phyloP scores from a whole-genome alignment of 2,329 filamentous ascomycete genomes.

The Penicillium glabrum region DNA sequence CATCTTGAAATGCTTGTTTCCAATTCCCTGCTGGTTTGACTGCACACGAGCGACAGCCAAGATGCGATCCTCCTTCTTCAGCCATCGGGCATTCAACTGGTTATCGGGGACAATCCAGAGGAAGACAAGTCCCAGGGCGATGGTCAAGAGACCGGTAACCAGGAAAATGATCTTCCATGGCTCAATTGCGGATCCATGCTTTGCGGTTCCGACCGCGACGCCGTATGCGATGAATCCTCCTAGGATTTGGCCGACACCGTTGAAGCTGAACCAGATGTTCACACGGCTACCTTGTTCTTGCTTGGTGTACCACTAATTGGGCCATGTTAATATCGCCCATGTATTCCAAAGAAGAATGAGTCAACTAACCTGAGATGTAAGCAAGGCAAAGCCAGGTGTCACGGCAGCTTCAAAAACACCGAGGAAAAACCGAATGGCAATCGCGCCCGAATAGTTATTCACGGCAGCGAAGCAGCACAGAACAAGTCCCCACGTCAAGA shows the following conservation, averaged over 20 bases:
- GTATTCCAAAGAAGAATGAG: neutral
- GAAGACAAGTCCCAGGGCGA: slow-evolving; percentile 50
- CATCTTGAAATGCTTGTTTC: slow-evolving; percentile 67
- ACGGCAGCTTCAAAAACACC: slow-evolving; percentile 69
- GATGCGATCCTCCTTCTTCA: slow-evolving; percentile 65
- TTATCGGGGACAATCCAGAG: slow-evolving; percentile 58
- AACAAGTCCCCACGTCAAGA: slow-evolving; percentile 63
- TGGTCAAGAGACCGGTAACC: slow-evolving; percentile 54
- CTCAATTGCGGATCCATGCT: slow-evolving; percentile 57
- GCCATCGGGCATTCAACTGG: slow-evolving; percentile 60
- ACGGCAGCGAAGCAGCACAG: slow-evolving; percentile 64
- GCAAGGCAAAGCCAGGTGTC: slow-evolving; percentile 66
- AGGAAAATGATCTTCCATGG: slow-evolving; percentile 67
- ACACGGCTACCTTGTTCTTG: slow-evolving; percentile 64
- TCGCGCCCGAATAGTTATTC: slow-evolving; percentile 59
- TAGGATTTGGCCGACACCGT: slow-evolving; percentile 63
- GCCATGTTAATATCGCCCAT: neutral
- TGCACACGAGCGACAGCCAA: slow-evolving; percentile 71
- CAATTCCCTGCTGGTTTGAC: slow-evolving; percentile 73
- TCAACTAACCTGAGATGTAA: slow-evolving; percentile 56
- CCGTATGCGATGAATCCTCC: slow-evolving; percentile 65
- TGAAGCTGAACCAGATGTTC: slow-evolving; percentile 69
- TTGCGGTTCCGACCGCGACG: slow-evolving; percentile 57
- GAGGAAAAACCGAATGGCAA: slow-evolving; percentile 66
- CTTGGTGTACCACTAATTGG: slow-evolving; percentile 66